Evolutionary conservation across 2,329 filamentous ascomycete genomes (phyloP), one percentile per base, ranked within the genome.

Genomic region (Fusarium anthophilum): DNA sequence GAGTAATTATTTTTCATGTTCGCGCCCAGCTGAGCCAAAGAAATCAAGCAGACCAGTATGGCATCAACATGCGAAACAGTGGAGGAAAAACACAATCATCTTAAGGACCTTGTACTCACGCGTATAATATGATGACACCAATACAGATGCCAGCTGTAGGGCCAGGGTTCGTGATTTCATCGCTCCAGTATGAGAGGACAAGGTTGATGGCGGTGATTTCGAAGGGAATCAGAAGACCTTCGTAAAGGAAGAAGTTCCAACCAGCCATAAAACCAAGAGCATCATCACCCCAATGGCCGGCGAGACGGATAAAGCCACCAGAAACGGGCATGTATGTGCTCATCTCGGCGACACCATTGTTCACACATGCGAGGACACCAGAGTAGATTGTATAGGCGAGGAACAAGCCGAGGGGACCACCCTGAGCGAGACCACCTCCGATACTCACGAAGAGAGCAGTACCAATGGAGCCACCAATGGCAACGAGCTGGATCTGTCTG

Each of bases 261-360:
- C 83, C 83, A 43, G 81, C 80, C 77, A 82, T 82, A 71, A 92
- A 91, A 39, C 90, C 90, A 26, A 90, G 83, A 15, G 90, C 86
- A n/a, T 92, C 90, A 79, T 92, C 91, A 15, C 90, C 89, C 88
- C 90, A 92, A 74, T 90, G 84, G 35, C 90, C 90, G 9, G 90
- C 90, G 76, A 92, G 85, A 68, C 91, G 89, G 72, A 92, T 87
- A 78, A 91, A 92, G 5, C 88, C 88, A 71, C 90, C 90, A 47
- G 86, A 87, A 53, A 92, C 86, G 30, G 91, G 91, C 85, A 91
- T 90, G 70, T 87, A 88, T 43, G 86, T 85, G 37, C 84, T 87
- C 90, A 92, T 92, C 79, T 92, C 91, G 14, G 91, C 90, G 67
- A 91, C 84, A 70, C 86, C 87, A 78, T 91, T 92, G 85, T 91